Evolutionary conservation across 2,329 filamentous ascomycete genomes (phyloP).

Genomic region (Colletotrichum echinochloae): DNA sequence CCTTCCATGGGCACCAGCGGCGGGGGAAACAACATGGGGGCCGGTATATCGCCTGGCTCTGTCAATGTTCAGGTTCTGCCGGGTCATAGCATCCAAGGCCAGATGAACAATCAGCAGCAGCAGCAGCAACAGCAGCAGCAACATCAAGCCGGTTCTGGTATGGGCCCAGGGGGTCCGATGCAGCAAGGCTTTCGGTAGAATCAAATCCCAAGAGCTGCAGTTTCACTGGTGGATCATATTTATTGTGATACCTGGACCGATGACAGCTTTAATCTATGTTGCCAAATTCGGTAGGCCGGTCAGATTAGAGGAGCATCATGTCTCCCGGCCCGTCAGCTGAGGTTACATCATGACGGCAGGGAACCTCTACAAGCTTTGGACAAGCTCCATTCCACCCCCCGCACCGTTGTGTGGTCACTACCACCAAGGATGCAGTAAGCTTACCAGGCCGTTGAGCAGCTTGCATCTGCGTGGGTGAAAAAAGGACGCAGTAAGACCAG

Average conservation of each 20-base stretch:
- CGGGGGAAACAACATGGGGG: background rate
- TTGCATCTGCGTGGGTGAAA: too few species aligned
- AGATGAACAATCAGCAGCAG: slow-evolving; percentile 1
- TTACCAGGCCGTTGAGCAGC: background rate
- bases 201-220: background rate
- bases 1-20: background rate
- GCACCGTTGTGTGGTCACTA: background rate
- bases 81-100: background rate
- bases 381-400: background rate
- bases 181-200: background rate
- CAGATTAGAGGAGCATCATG: background rate
- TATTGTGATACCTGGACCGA: too few species aligned
- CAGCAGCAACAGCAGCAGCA: slow-evolving; percentile 7
- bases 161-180: background rate
- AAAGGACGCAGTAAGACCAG: background rate
- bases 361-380: background rate
- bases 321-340: background rate
- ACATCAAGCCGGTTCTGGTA: background rate
- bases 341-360: background rate
- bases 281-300: background rate
- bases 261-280: too few species aligned
- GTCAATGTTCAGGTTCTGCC: background rate
- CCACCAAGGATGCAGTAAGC: background rate
- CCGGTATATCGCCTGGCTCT: background rate
- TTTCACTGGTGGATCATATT: background rate